A percentile compares a stretch with the other conserved stretches of the same genome.
Evolutionary conservation across 169 alveolate species (phyloP).

Genomic region (Prorocentrum cordatum): DNA sequence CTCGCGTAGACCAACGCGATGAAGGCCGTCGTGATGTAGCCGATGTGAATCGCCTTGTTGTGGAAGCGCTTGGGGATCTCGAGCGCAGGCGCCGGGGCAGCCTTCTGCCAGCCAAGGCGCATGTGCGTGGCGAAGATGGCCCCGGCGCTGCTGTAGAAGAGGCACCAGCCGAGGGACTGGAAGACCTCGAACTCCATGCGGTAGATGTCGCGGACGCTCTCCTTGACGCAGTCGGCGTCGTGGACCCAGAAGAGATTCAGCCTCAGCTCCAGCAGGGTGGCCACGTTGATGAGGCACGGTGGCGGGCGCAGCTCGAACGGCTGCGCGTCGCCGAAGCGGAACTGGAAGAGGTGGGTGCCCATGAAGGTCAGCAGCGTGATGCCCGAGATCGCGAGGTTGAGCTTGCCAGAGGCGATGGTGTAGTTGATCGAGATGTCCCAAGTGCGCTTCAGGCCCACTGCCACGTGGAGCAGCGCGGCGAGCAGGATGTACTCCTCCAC

Average conservation of each 20-base stretch:
- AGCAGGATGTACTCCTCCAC: conserved; percentile 56
- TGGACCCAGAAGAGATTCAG: conserved; percentile 63
- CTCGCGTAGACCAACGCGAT: conserved; percentile 38
- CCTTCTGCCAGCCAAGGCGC: conserved; percentile 70
- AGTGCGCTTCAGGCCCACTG: conserved; percentile 57
- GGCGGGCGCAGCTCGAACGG: conserved; percentile 60
- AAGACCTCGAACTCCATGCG: conserved; percentile 65
- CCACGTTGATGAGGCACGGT: conserved; percentile 55
- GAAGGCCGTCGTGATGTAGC: conserved; percentile 53
- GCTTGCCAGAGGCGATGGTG: conserved; percentile 52
- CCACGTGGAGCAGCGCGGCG: conserved; percentile 54
- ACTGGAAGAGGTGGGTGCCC: conserved; percentile 27
- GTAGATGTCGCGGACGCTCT: conserved; percentile 66
- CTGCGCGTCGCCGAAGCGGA: background rate
- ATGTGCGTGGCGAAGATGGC: conserved; percentile 61
- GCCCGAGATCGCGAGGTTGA: conserved; percentile 50
- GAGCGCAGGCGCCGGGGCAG: no score
- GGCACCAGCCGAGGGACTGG: conserved; percentile 61
- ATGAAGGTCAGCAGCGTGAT: conserved; percentile 60
- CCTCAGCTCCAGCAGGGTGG: conserved; percentile 30
- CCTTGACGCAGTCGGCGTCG: conserved; percentile 37
- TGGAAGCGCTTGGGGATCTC: no score
- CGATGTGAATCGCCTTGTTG: conserved; percentile 8
- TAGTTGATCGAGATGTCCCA: conserved; percentile 1
- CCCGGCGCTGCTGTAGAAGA: conserved; percentile 48